Evolutionary conservation across 1,284 basidiomycete species (phyloP), one percentile per base, ranked within the genome.

Genomic region (Ustilago sp.): DNA sequence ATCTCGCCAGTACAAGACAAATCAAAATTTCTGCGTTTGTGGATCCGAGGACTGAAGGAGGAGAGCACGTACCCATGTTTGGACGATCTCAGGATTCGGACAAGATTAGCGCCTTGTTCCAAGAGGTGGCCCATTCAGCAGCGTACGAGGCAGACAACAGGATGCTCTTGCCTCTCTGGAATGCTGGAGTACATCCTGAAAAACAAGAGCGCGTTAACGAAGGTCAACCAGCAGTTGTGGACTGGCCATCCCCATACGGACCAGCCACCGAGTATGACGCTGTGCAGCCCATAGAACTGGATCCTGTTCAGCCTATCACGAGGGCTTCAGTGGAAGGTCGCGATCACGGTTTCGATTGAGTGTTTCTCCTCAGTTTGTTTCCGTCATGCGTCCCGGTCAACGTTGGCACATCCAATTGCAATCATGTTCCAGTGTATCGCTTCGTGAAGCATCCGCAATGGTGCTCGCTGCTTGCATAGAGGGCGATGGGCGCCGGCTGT

Each of bases 21-120:
- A 17, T 17, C 52, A 19, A n/a, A 19, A 23, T 39, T 28, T 19
- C n/a, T 38, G 6, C 34, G 52, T 11, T 32, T 54, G 5, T 54
- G 52, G 23, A 54, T 61, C 19, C 6, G 50, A 43, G 50, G 48
- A 2, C 11, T 23, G 41, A 23, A n/a, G 36, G 50, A 61, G 35
- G 15, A 36, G 32, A 28, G 31, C 17, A 28, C 35, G n/a, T 54
- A 54, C 35, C 52, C 52, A 11, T 54, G 52, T n/a, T 32, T 54
- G 13, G 52, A 54, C 19, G 36, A 36, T 12, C 35, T 54, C 1
- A 19, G 31, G 15, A 54, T 54, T 36, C 52, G 52, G 39, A 17
- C n/a, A 17, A 6, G 39, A 17, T 43, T 17, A 15, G 28, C 23
- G 4, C 19, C 8, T 17, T 43, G 6, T 43, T 12, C 39, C 12